These are phyloP conservation scores for Dictyostelium firmibasis DNA, from an alignment of 78 protist species.

Conservation along the genomic window DNA sequence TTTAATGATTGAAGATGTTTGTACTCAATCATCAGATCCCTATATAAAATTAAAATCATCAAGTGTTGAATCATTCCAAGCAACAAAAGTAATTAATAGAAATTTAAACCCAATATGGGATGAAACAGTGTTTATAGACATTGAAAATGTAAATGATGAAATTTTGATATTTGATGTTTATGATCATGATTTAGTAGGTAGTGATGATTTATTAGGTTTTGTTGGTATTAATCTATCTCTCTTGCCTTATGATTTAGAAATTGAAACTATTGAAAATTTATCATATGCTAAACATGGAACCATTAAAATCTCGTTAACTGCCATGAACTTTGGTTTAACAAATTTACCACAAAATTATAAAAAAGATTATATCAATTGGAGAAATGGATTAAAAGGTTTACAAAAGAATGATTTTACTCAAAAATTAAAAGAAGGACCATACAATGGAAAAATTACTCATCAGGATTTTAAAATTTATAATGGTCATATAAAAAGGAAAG, in stretches of 20 bases:
- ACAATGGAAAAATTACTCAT: slow-evolving; percentile 4
- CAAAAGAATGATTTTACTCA: neutral
- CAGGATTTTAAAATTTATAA: neutral
- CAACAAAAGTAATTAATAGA: neutral
- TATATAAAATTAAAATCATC: neutral
- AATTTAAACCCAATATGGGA: slow-evolving; percentile 26
- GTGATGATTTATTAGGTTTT: neutral
- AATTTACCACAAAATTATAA: slow-evolving; percentile 23
- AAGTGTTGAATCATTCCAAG: neutral
- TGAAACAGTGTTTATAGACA: neutral
- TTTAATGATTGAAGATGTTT: neutral
- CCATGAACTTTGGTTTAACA: slow-evolving; percentile 19
- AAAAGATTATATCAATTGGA: neutral
- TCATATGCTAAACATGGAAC: slow-evolving; percentile 16
- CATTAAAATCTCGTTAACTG: neutral
- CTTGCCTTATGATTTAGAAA: neutral
- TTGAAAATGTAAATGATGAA: neutral
- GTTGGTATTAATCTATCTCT: neutral
- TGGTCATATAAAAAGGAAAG: slow-evolving; percentile 43
- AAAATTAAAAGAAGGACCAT: slow-evolving; percentile 35
- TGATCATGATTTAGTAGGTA: neutral
- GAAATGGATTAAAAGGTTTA: neutral
- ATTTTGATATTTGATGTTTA: neutral
- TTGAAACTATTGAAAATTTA: neutral
- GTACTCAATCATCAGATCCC: neutral